Percentiles rank a stretch among this genome's conserved stretches.
These are phyloP conservation scores for Trichosporon faecale DNA, from an alignment of 1,284 basidiomycete species.

Conservation along the genomic window DNA sequence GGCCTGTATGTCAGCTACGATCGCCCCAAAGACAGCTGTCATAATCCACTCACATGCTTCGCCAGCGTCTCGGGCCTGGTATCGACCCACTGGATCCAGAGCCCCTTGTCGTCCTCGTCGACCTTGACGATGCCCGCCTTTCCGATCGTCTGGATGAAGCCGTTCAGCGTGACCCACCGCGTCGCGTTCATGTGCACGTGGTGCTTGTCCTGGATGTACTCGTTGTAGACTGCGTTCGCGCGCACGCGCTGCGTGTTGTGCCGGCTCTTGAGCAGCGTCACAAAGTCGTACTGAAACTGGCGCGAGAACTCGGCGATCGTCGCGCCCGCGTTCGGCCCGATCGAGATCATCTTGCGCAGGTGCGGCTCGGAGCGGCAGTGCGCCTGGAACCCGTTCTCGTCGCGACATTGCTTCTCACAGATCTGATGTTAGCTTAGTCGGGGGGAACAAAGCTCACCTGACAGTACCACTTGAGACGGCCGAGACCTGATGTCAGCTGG, in stretches of 20 bases:
- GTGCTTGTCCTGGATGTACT: conserved; percentile 90
- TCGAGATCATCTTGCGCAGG: conserved; percentile 90
- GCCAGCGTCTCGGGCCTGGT: conserved; percentile 89
- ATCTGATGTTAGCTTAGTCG: conserved; percentile 54
- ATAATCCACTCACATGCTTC: conserved; percentile 75
- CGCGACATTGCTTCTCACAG: conserved; percentile 83
- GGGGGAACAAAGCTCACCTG: conserved; percentile 84
- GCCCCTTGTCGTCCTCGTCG: conserved; percentile 97
- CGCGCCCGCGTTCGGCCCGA: conserved; percentile 85
- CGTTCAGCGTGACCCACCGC: conserved; percentile 92
- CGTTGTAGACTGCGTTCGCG: conserved; percentile 96
- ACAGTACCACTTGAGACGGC: conserved; percentile 91
- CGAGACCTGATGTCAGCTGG: conserved; percentile 58
- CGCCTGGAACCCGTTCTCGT: conserved; percentile 84
- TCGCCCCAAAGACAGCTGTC: background rate
- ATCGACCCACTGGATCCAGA: conserved; percentile 97
- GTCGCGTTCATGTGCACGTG: conserved; percentile 99
- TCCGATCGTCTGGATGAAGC: conserved; percentile 89
- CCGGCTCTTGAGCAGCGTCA: conserved; percentile 68
- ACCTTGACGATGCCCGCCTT: conserved; percentile 82
- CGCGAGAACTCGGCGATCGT: conserved; percentile 87
- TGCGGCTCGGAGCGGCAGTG: conserved; percentile 57
- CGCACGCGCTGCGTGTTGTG: conserved; percentile 90
- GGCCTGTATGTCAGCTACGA: conserved; percentile 58
- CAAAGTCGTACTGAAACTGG: conserved; percentile 89